Evolutionary conservation across 768 basidiomycete genomes (phyloP), one percentile per base, ranked within the genome.

Genomic region (Xerocomus spinulosus): DNA sequence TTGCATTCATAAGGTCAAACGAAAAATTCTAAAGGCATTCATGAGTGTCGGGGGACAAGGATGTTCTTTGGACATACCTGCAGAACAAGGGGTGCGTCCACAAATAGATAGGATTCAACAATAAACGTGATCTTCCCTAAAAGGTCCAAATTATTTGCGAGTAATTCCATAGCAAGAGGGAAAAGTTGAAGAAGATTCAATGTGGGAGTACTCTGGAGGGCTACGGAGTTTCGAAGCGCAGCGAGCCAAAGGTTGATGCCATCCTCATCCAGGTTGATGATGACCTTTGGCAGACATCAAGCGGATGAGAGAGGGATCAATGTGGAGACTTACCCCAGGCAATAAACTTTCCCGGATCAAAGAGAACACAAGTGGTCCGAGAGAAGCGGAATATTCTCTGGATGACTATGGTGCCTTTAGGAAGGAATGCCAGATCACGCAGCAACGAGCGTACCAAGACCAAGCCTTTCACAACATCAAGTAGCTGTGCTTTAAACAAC

Each of bases 71-170:
- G 26, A 59, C 70, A 48, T 52, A 88, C 91, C 72, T 83, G 78
- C 39, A 92, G 63, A 49, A 93, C 73, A 9, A 68, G 58, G 15
- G 67, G 50, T 0, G 80, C 79, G 64, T 89, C 85, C 15, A 89
- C 72, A n/a, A 95, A 63, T 49, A 89, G 70, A 61, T 92, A 94
- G 5, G 85, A 83, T 61, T 91, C 87, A 20, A 90, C 56, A 46
- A 93, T 79, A 48, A 68, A 70, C 15, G 79, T 79, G 23, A 83
- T 75, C 44, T 74, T 82, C 13, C 86, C 87, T 17, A 92, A 69
- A 18, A 91, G 64, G 54, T 93, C 91, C 36, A 90, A 68, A 52
- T 92, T 91, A 24, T 69, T 70, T 1, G 76, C 73, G 15, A 94
- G 68, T 4, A 90, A 64, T n/a, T 68, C 46, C 10, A 89, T 61